A percentile compares a stretch with the other conserved stretches of the same genome.
Conservation (phyloP, 208 protist species). For the Crithidia acanthocephali region DNA sequence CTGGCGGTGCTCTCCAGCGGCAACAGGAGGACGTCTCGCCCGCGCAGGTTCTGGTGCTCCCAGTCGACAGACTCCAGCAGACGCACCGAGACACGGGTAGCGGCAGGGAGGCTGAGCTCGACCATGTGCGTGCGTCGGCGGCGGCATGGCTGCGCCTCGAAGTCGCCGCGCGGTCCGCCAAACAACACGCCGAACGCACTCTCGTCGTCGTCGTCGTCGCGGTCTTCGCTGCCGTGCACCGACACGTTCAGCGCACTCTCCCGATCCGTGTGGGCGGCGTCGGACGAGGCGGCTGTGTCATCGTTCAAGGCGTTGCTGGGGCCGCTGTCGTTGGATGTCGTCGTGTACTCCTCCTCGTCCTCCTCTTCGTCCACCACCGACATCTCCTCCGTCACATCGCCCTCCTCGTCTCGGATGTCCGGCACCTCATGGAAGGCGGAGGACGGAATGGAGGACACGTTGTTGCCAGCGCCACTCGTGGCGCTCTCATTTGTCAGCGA, state of each 20-base stretch:
- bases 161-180: conserved; percentile 7
- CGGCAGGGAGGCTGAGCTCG: conserved; percentile 23
- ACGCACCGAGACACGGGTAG: conserved; percentile 32
- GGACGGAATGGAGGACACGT: conserved; percentile 28
- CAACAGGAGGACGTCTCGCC: conserved; percentile 24
- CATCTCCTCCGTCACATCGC: conserved; percentile 16
- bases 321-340: conserved; percentile 6
- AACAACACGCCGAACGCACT: neutral
- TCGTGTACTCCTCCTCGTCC: conserved; percentile 5
- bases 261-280: neutral
- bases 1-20: conserved; percentile 27
- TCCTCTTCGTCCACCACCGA: conserved; percentile 13
- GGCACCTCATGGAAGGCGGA: conserved; percentile 32
- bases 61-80: conserved; percentile 13
- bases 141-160: conserved; percentile 31
- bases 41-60: conserved; percentile 8
- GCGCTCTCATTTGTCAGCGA: conserved; percentile 4
- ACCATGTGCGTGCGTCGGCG: conserved; percentile 27
- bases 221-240: conserved; percentile 4
- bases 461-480: conserved; percentile 11
- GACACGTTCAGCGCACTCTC: conserved; percentile 24
- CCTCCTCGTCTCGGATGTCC: conserved; percentile 24
- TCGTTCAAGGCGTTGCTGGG: neutral
- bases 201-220: conserved; percentile 9
- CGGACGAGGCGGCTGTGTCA: conserved; percentile 1